Evolutionary conservation across 2,329 filamentous ascomycete species (phyloP), one percentile per base, ranked within the genome.

Genomic region (Mycosphaerella arachidis): DNA sequence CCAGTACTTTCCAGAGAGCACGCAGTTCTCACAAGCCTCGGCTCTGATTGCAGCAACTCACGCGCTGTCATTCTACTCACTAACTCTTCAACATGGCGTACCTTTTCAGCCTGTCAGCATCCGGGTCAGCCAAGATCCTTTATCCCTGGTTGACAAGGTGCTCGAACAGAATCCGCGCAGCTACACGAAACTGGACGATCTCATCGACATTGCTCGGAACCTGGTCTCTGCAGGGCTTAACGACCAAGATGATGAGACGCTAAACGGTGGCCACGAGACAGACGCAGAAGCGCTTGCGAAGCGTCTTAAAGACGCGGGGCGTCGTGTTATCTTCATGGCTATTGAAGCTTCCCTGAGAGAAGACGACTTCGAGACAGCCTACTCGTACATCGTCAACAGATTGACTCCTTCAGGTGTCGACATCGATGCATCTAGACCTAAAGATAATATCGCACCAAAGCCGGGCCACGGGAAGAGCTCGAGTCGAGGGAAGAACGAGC

Each of bases 361-460:
- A 70, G 86, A 92, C 63, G 91, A 86, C 71, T 94, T 94, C 62
- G 91, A 95, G 71, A 94, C 90, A 0, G 90, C 90, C 10, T 94
- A 93, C 72, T 92, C 89, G 0, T 93, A 90, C 70, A 87, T 92
- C 1, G 83, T 91, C 51, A 91, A 86, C 69, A 84, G 88, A 24
- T 79, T 94, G 30, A 70, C 71, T 1, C 75, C 72, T 6, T 69
- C 71, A 13, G 73, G 60, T 63, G 71, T 63, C 53, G 66, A 65
- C 63, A 70, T 64, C 27, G 57, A 62, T 13, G 57, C 50, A 12
- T 65, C 62, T 7, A 56, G 55, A 27, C 31, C 45, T 56, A 46
- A 58, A 16, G 35, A 43, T 8, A 48, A 33, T 29, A 24, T 53
- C 58, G 43, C 56, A 35, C 48, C 57, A 56, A 59, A 65, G 59